Evolutionary conservation across 768 basidiomycete genomes (phyloP).

Genomic region (Leccinum subgranulosum): DNA sequence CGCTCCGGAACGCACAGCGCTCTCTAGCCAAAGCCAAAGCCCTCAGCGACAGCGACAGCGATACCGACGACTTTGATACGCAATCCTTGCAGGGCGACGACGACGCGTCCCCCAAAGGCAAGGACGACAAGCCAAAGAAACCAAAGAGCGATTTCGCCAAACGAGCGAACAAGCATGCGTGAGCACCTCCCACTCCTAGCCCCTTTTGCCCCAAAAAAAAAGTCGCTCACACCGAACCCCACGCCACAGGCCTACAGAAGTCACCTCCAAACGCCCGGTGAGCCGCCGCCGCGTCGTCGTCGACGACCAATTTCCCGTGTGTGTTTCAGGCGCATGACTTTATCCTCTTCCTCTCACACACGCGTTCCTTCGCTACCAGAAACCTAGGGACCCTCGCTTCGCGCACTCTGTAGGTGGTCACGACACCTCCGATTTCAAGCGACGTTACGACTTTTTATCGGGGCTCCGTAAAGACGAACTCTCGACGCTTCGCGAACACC

Average conservation of each 20-base stretch:
- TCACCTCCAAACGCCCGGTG: conserved; percentile 84
- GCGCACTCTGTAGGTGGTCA: conserved; percentile 67
- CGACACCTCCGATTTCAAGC: conserved; percentile 58
- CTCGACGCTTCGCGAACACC: conserved; percentile 54
- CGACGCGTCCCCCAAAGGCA: conserved; percentile 18
- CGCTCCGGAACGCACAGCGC: conserved; percentile 62
- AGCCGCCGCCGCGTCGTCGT: conserved; percentile 68
- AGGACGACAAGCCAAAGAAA: conserved; percentile 24
- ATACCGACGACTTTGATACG: neutral
- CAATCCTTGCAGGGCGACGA: conserved; percentile 13
- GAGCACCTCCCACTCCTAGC: conserved; percentile 33
- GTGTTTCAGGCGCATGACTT: conserved; percentile 20
- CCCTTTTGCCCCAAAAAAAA: neutral
- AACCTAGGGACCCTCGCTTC: conserved; percentile 86
- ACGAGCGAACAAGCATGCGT: conserved; percentile 86
- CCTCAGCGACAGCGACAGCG: conserved; percentile 31
- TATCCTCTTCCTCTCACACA: neutral
- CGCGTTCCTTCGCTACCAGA: conserved; percentile 38
- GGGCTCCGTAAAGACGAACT: conserved; percentile 66
- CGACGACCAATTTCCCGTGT: conserved; percentile 61
- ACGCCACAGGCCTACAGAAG: conserved; percentile 63
- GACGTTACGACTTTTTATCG: conserved; percentile 73
- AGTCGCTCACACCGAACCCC: neutral
- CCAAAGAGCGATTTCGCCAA: conserved; percentile 49
- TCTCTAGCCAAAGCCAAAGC: conserved; percentile 44